phyloP scores from a whole-genome alignment of 768 basidiomycete species.

The Rhodotorula toruloides region DNA sequence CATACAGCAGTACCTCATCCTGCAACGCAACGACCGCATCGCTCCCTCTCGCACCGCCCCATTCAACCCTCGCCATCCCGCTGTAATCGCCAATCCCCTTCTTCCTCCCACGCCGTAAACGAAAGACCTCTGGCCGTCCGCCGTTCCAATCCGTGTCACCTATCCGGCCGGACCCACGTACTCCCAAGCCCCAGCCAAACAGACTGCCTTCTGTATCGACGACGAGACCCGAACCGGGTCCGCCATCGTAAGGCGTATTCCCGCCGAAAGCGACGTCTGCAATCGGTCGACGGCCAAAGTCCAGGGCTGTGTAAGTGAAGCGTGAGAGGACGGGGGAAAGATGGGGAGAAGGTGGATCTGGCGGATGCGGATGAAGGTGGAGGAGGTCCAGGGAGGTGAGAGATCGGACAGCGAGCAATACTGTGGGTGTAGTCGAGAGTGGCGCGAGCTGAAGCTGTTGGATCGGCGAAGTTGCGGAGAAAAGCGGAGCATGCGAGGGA shows the following conservation, averaged over 20 bases:
- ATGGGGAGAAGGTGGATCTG: background rate
- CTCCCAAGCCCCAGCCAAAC: constrained; percentile 23
- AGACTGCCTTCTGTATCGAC: constrained; percentile 21
- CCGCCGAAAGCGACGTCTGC: constrained; percentile 25
- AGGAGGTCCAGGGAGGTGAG: constrained; percentile 21
- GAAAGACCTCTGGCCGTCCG: constrained; percentile 10
- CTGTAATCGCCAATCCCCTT: background rate
- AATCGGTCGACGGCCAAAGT: background rate
- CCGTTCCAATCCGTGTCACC: background rate
- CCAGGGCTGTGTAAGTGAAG: constrained; percentile 1
- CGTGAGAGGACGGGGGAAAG: background rate
- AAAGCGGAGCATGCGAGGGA: background rate
- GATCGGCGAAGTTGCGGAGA: constrained; percentile 7
- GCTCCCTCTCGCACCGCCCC: constrained; percentile 8
- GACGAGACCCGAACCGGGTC: constrained; percentile 11
- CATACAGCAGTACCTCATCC: constrained; percentile 33
- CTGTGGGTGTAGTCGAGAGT: background rate
- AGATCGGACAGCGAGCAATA: constrained; percentile 21
- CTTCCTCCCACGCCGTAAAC: constrained; percentile 13
- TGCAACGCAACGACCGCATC: constrained; percentile 28
- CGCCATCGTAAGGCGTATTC: background rate
- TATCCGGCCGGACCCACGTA: background rate
- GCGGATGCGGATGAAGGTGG: background rate
- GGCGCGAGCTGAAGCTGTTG: constrained; percentile 17
- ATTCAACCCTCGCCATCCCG: constrained; percentile 24